These are phyloP conservation scores for Solanum hybrid DNA, from an alignment of 305 asterid genomes.

Conservation along the genomic window DNA sequence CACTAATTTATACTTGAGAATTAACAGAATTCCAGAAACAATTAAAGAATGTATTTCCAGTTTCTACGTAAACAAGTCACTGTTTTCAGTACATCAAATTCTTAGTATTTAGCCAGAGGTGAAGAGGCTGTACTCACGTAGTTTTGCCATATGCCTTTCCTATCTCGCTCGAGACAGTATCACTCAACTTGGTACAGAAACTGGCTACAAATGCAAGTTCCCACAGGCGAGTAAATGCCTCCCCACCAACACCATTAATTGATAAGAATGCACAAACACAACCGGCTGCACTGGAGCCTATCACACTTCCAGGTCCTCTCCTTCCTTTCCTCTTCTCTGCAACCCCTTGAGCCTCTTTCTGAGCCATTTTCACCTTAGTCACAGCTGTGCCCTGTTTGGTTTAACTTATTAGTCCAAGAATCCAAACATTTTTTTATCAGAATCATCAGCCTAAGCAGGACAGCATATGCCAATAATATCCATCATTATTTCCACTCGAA, in stretches of 20 bases:
- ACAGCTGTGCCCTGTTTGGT: slow-evolving; percentile 68
- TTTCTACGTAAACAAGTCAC: neutral
- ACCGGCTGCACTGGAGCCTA: slow-evolving; percentile 96
- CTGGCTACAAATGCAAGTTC: slow-evolving; percentile 83
- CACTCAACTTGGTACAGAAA: slow-evolving; percentile 93
- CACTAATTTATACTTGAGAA: neutral
- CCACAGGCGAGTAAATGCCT: slow-evolving; percentile 54
- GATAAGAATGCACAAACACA: slow-evolving; percentile 78
- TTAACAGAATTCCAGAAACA: too few relatives aligned
- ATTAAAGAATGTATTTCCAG: neutral
- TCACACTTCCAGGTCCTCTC: slow-evolving; percentile 92
- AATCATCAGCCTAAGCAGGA: neutral
- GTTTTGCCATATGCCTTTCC: slow-evolving; percentile 96
- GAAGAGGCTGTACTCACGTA: slow-evolving; percentile 52
- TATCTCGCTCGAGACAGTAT: slow-evolving; percentile 94
- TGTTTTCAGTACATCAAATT: neutral
- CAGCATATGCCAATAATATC: neutral
- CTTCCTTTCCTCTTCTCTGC: slow-evolving; percentile 95
- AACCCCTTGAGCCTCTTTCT: slow-evolving; percentile 92
- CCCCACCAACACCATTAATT: slow-evolving; percentile 70
- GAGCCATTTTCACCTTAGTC: slow-evolving; percentile 90
- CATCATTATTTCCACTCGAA: neutral
- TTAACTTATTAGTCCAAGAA: slow-evolving; percentile 7
- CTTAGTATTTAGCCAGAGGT: neutral
- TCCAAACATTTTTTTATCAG: neutral